Evolutionary conservation across 768 basidiomycete genomes (phyloP).

Genomic region (Lyophyllum semitale): DNA sequence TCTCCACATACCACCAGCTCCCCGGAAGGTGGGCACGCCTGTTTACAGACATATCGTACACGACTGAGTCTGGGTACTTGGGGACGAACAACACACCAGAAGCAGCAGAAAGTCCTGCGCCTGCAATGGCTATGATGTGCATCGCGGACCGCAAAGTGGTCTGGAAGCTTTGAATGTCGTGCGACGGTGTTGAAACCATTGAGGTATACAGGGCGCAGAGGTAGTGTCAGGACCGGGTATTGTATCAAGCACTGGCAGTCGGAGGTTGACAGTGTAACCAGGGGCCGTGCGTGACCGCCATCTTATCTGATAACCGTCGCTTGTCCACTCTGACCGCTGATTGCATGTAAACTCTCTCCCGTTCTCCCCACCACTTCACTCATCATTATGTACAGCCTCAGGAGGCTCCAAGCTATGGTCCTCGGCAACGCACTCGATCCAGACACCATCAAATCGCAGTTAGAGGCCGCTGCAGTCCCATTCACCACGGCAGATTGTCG

Average conservation of each 20-base stretch:
- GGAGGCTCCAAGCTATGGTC: slow-evolving; percentile 42
- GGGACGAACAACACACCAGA: slow-evolving; percentile 18
- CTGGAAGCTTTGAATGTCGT: slow-evolving; percentile 32
- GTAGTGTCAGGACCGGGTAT: no score
- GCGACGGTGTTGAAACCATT: slow-evolving; percentile 21
- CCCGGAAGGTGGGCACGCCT: slow-evolving; percentile 54
- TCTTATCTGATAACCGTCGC: slow-evolving; percentile 31
- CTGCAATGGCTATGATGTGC: slow-evolving; percentile 24
- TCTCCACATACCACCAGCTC: slow-evolving; percentile 52
- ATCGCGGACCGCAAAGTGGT: slow-evolving; percentile 12
- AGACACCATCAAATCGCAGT: slow-evolving; percentile 45
- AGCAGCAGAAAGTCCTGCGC: slow-evolving; percentile 25
- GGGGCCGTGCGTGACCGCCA: slow-evolving; percentile 1
- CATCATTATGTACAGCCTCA: slow-evolving; percentile 36
- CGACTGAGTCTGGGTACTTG: background rate
- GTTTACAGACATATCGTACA: background rate
- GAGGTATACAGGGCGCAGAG: background rate
- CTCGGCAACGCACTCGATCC: slow-evolving; percentile 38
- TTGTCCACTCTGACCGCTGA: background rate
- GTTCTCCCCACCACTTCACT: slow-evolving; percentile 18
- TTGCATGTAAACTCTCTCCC: slow-evolving; percentile 5
- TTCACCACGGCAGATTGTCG: slow-evolving; percentile 70
- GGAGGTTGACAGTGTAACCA: background rate
- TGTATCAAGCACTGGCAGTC: background rate
- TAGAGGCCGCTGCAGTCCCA: slow-evolving; percentile 63